A percentile compares a stretch with the other conserved stretches of the same genome.
These are phyloP conservation scores for Zygoascus hellenicus DNA, from an alignment of 1,139 yeast genomes.

Conservation along the genomic window DNA sequence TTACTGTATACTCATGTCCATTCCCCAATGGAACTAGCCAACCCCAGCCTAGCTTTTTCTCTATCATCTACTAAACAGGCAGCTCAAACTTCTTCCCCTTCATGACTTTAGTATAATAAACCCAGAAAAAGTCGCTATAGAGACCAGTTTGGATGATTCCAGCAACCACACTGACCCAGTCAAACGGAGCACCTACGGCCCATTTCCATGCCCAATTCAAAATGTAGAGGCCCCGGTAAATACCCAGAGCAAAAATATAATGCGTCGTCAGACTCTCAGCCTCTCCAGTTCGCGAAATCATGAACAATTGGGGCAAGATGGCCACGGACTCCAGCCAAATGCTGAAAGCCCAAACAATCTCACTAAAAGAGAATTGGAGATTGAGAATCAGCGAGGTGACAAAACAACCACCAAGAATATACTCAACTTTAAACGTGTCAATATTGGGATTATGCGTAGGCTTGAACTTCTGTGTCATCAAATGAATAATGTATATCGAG, in stretches of 20 bases:
- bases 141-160: conserved; percentile 81
- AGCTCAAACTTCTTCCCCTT: conserved; percentile 76
- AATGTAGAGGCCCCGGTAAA: conserved; percentile 81
- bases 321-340: conserved; percentile 75
- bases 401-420: conserved; percentile 59
- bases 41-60: background rate
- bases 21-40: background rate
- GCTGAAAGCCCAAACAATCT: conserved; percentile 39
- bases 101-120: conserved; percentile 79
- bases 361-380: conserved; percentile 54
- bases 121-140: conserved; percentile 91
- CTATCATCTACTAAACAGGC: conserved; percentile 41
- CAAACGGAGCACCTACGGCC: conserved; percentile 59
- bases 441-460: conserved; percentile 50
- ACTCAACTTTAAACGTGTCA: conserved; percentile 75
- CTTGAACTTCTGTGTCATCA: conserved; percentile 59
- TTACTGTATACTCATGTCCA: background rate
- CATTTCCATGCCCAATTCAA: conserved; percentile 95
- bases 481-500: conserved; percentile 66
- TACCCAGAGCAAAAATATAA: conserved; percentile 87
- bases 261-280: conserved; percentile 85
- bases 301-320: conserved; percentile 83
- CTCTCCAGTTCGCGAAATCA: conserved; percentile 85
- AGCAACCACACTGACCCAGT: conserved; percentile 64
- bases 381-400: conserved; percentile 62